Conservation (phyloP, 345 rosid species). For the Melaleuca quinquenervia region DNA sequence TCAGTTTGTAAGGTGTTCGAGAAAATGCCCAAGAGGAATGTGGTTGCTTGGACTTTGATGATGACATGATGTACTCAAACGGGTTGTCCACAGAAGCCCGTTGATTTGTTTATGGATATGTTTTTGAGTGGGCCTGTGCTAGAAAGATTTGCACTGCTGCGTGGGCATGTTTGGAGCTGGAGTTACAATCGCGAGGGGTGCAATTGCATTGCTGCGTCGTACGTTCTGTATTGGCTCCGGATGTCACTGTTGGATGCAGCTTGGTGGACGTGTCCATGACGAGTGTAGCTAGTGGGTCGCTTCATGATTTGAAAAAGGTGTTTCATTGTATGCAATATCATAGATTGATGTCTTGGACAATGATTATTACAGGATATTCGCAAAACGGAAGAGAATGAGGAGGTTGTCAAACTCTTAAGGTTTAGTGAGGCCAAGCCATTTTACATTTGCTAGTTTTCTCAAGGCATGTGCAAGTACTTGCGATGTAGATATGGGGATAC, state of each 20-base stretch:
- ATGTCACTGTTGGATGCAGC: constrained; percentile 65
- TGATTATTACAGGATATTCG: constrained; percentile 53
- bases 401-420: constrained; percentile 14
- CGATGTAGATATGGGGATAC: too few relatives aligned
- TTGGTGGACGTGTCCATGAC: constrained; percentile 77
- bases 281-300: constrained; percentile 32
- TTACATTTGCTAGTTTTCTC: too few relatives aligned
- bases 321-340: constrained; percentile 56
- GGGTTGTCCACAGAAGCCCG: constrained; percentile 38
- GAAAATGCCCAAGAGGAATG: constrained; percentile 46
- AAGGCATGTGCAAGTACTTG: too few relatives aligned
- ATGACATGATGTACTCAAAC: constrained; percentile 49
- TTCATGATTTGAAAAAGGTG: constrained; percentile 42
- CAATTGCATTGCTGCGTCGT: constrained; percentile 66
- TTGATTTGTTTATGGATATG: constrained; percentile 46
- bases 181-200: constrained; percentile 18
- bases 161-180: constrained; percentile 43
- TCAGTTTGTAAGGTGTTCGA: constrained; percentile 53
- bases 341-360: constrained; percentile 76
- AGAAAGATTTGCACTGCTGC: constrained; percentile 51
- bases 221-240: constrained; percentile 32
- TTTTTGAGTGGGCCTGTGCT: constrained; percentile 33
- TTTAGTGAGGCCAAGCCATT: too few relatives aligned
- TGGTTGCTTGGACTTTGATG: constrained; percentile 37
- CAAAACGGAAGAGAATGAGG: constrained; percentile 27